A percentile compares a stretch with the other conserved stretches of the same genome.
Evolutionary conservation across 2,329 filamentous ascomycete genomes (phyloP).

Genomic region (Septoria linicola): DNA sequence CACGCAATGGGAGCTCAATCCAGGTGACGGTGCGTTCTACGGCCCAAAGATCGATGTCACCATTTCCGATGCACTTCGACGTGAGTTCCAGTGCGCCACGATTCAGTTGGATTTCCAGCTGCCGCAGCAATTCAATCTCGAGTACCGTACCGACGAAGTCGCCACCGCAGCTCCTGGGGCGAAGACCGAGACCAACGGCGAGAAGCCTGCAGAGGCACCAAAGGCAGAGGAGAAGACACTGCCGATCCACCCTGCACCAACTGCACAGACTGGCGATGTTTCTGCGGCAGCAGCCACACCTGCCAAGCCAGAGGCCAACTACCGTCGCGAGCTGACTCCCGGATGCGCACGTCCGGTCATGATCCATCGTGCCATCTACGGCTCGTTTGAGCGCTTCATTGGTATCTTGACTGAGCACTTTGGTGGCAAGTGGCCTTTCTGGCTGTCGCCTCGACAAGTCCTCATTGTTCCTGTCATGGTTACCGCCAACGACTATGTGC

Average conservation of each 20-base stretch:
- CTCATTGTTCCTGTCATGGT: constrained; percentile 76
- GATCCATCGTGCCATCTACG: constrained; percentile 79
- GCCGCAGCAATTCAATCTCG: constrained; percentile 79
- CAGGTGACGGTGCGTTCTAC: constrained; percentile 96
- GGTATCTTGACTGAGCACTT: constrained; percentile 82
- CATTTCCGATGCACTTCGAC: constrained; percentile 80
- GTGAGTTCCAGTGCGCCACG: constrained; percentile 86
- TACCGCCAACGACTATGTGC: constrained; percentile 68
- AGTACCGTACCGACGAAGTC: constrained; percentile 74
- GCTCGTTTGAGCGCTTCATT: constrained; percentile 67
- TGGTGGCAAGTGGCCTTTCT: constrained; percentile 85
- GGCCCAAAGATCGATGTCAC: constrained; percentile 98
- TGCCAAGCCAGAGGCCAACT: constrained; percentile 35
- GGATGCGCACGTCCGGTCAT: constrained; percentile 80
- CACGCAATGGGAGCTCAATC: constrained; percentile 82
- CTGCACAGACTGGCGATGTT: constrained; percentile 19
- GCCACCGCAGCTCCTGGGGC: constrained; percentile 43
- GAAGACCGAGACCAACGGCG: constrained; percentile 22
- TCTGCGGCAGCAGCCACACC: constrained; percentile 30
- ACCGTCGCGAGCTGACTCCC: constrained; percentile 56
- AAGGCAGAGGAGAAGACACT: constrained; percentile 40
- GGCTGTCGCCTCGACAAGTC: constrained; percentile 80
- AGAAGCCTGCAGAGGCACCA: constrained; percentile 37
- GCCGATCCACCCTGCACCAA: constrained; percentile 37
- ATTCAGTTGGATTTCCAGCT: constrained; percentile 93